Conservation (phyloP, 2,329 filamentous ascomycete species). For the Grosmannia clavigera region DNA sequence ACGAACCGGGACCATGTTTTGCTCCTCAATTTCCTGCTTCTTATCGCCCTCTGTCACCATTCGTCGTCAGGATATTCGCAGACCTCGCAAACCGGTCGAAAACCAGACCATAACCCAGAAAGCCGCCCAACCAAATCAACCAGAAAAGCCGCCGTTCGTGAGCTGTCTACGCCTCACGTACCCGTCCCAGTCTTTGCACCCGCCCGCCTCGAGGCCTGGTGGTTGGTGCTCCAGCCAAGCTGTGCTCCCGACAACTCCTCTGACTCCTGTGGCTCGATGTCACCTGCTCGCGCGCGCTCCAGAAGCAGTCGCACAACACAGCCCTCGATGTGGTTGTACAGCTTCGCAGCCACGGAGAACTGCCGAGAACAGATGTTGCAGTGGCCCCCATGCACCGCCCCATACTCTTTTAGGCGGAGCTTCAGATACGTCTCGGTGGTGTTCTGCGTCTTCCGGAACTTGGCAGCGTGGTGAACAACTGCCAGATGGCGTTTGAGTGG, state of each 20-base stretch:
- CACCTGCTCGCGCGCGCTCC: background rate
- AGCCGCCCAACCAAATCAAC: background rate
- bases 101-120: background rate
- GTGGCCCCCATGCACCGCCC: background rate
- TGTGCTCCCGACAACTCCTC: background rate
- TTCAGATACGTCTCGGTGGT: slow-evolving; percentile 3
- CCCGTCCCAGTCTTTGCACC: background rate
- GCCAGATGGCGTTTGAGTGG: slow-evolving; percentile 7
- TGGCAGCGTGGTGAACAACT: slow-evolving; percentile 3
- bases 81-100: background rate
- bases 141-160: background rate
- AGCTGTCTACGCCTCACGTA: background rate
- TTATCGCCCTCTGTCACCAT: background rate
- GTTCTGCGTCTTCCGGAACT: slow-evolving; percentile 5
- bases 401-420: background rate
- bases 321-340: slow-evolving; percentile 6
- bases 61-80: background rate
- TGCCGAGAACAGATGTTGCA: slow-evolving; percentile 1
- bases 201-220: background rate
- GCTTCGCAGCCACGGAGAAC: background rate
- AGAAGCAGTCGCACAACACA: slow-evolving; percentile 4
- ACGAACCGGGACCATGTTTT: background rate
- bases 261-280: background rate
- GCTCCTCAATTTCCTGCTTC: background rate
- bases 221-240: background rate